A percentile compares a stretch with the other conserved stretches of the same genome.
Conservation (phyloP, 2,329 filamentous ascomycete genomes). For the Hymenoscyphus salicellus region DNA sequence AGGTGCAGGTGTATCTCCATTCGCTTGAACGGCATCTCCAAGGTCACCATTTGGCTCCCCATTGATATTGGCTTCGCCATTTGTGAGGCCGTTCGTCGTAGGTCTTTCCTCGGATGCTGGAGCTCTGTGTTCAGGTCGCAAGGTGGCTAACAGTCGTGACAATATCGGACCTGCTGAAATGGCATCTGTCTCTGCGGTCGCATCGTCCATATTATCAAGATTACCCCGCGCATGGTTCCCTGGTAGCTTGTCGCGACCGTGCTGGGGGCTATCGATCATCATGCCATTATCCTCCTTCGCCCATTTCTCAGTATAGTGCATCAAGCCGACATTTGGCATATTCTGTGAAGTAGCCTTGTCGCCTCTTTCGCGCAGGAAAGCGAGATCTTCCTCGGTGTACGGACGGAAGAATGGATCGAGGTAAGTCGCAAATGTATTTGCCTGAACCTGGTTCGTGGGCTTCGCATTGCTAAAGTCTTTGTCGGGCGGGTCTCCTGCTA, state of each 20-base stretch:
- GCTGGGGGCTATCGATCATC: constrained; percentile 64
- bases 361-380: constrained; percentile 85
- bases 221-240: constrained; percentile 80
- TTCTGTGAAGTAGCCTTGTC: constrained; percentile 81
- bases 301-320: constrained; percentile 88
- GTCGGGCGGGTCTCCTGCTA: constrained; percentile 85
- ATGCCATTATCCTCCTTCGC: constrained; percentile 82
- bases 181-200: constrained; percentile 82
- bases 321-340: constrained; percentile 79
- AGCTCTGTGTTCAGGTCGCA: constrained; percentile 71
- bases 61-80: constrained; percentile 46
- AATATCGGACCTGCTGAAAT: constrained; percentile 86
- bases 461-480: constrained; percentile 95
- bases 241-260: constrained; percentile 63
- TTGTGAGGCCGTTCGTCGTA: constrained; percentile 50
- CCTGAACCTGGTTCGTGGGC: constrained; percentile 89
- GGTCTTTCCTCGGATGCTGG: constrained; percentile 56
- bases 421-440: constrained; percentile 87
- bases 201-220: constrained; percentile 84
- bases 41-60: constrained; percentile 43
- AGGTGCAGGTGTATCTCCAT: constrained; percentile 33
- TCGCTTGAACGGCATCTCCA: constrained; percentile 26
- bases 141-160: constrained; percentile 72
- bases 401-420: constrained; percentile 88
- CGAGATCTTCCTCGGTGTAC: constrained; percentile 88